Evolutionary conservation across 225 moss, liverwort and hornwort genomes (phyloP).

Genomic region (Polytrichum formosum): DNA sequence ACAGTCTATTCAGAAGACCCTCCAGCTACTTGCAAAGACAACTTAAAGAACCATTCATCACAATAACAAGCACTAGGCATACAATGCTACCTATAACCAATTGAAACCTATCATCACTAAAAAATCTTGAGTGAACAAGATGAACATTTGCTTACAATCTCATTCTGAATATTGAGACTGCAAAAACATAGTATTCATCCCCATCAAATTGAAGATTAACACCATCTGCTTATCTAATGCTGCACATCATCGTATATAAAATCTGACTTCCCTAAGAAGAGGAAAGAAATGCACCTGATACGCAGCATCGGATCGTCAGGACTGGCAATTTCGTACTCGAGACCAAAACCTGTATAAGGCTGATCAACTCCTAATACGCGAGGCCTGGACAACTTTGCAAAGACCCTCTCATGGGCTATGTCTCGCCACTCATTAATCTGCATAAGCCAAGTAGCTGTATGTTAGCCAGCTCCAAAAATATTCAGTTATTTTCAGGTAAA

Average conservation of each 20-base stretch:
- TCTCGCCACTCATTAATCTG: slow-evolving; percentile 92
- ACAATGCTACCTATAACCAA: too few relatives aligned
- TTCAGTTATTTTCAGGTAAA: too few relatives aligned
- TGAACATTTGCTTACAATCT: too few relatives aligned
- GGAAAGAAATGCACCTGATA: slow-evolving; percentile 32
- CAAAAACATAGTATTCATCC: not conserved
- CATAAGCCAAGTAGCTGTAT: not conserved
- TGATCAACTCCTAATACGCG: slow-evolving; percentile 70
- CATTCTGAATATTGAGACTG: not conserved
- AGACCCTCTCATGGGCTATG: slow-evolving; percentile 75
- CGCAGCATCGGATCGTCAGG: slow-evolving; percentile 67
- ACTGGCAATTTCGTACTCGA: slow-evolving; percentile 67
- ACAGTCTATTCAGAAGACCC: not conserved
- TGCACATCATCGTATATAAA: not conserved
- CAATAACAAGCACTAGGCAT: not conserved
- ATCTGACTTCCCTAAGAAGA: not conserved
- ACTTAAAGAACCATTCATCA: not conserved
- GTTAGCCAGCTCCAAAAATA: too few relatives aligned
- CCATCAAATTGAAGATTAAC: not conserved
- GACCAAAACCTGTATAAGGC: slow-evolving; percentile 78
- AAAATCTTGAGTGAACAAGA: too few relatives aligned
- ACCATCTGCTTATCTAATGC: not conserved
- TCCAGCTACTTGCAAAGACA: not conserved
- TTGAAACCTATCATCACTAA: too few relatives aligned
- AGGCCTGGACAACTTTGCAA: slow-evolving; percentile 66